Evolutionary conservation across 305 asterid species (phyloP).

Genomic region (Solanum hybrid): DNA sequence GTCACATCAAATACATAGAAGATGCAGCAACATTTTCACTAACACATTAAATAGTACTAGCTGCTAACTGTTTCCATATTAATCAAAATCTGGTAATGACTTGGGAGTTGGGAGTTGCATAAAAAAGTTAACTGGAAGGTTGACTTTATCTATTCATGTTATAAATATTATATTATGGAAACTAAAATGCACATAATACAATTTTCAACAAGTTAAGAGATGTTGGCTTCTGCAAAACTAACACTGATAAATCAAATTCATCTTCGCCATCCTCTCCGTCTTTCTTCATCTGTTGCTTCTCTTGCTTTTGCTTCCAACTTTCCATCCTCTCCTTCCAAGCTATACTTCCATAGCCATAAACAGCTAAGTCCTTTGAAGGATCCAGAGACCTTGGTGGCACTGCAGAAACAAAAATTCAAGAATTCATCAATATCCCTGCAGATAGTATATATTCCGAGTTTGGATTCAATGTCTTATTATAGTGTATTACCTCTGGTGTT

Average conservation of each 20-base stretch:
- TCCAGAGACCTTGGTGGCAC: slow-evolving; percentile 25
- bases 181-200: neutral
- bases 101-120: neutral
- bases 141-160: neutral
- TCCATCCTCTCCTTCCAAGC: slow-evolving; percentile 39
- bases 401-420: neutral
- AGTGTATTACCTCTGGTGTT: neutral
- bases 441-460: neutral
- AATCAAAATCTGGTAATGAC: neutral
- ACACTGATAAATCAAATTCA: slow-evolving; percentile 18
- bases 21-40: neutral
- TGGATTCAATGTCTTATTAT: neutral
- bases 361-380: slow-evolving; percentile 28
- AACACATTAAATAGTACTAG: neutral
- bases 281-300: slow-evolving; percentile 4
- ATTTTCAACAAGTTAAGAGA: neutral
- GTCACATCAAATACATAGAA: neutral
- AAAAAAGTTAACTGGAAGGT: neutral
- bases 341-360: slow-evolving; percentile 33
- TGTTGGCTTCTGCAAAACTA: neutral
- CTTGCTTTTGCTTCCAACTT: slow-evolving; percentile 23
- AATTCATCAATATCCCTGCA: neutral
- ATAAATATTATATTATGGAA: too few relatives aligned
- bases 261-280: slow-evolving; percentile 13
- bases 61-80: neutral